These are phyloP conservation scores for Alternaria ethzedia DNA, from an alignment of 2,329 filamentous ascomycete species.

Conservation along the genomic window DNA sequence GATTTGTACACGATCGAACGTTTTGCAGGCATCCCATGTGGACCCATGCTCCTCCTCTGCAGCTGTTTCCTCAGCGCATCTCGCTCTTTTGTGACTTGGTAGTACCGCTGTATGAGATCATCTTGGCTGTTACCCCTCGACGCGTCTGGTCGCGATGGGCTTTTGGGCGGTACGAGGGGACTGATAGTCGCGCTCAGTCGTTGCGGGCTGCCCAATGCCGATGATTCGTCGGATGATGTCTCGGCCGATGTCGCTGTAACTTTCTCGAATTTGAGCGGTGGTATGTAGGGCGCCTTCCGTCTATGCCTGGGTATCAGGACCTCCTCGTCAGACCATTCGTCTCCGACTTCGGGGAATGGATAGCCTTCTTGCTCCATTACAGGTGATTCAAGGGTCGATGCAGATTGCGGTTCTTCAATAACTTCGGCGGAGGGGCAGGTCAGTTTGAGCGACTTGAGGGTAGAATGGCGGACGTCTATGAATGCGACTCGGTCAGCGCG, in stretches of 20 bases:
- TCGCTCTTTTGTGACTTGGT: slow-evolving; percentile 47
- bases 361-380: slow-evolving; percentile 27
- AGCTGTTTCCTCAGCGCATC: slow-evolving; percentile 47
- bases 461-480: slow-evolving; percentile 46
- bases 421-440: slow-evolving; percentile 47
- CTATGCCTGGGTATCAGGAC: slow-evolving; percentile 42
- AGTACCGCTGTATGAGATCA: slow-evolving; percentile 47
- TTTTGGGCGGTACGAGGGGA: slow-evolving; percentile 45
- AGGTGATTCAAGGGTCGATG: slow-evolving; percentile 21
- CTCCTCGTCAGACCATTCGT: slow-evolving; percentile 48
- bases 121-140: slow-evolving; percentile 42
- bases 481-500: slow-evolving; percentile 30
- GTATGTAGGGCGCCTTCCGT: slow-evolving; percentile 38
- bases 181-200: slow-evolving; percentile 27
- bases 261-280: slow-evolving; percentile 32
- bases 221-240: slow-evolving; percentile 35
- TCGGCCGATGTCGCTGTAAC: slow-evolving; percentile 28
- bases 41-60: slow-evolving; percentile 42
- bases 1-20: slow-evolving; percentile 41
- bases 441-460: slow-evolving; percentile 44
- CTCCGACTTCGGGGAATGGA: slow-evolving; percentile 40
- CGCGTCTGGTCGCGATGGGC: slow-evolving; percentile 42
- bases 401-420: slow-evolving; percentile 27
- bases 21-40: slow-evolving; percentile 34
- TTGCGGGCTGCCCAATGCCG: slow-evolving; percentile 30